Base-by-base conservation (phyloP, 2,329 filamentous ascomycete genomes). In the Taxawa tesnikishii region DNA sequence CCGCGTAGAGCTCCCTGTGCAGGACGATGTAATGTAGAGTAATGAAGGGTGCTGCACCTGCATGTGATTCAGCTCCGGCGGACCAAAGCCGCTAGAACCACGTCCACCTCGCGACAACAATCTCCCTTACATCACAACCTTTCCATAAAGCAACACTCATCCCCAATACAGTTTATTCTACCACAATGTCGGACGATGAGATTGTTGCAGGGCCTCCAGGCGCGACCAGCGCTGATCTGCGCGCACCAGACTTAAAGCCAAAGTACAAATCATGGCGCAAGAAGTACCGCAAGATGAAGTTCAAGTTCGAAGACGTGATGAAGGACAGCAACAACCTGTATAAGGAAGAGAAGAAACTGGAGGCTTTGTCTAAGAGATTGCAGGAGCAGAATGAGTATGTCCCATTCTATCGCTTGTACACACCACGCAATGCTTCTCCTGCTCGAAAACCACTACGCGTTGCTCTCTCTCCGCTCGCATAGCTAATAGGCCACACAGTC, bases 251-350 rank as follows among this genome's bases (percentile, higher is more conserved):
- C 6, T 9, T 19, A 13, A 32, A 35, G 25, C 38, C 38, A 25
- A 41, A 33, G 70, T 56, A 56, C 49, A 54, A 54, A 36, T 55
- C 52, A 40, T 56, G 51, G 49, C 52, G 53, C 38, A 93, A 94
- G 63, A 98, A 98, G 66, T 98, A 92, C 57, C 79, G 81, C 48
- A 92, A 92, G 68, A 83, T 90, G 75, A 78, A 80, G 59, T 68
- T 79, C 53, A 65, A 68, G 16, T 92, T 90, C 50, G 81, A 90
- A 45, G 67, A 75, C 31, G 75, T 74, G 48, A 83, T 87, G 72
- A 72, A 78, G 36, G 75, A 83, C 43, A 82, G 83, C 54, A 90
- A 93, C 58, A 71, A 77, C 33, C 68, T 90, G 38, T 90, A 90
- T 58, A 75, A 75, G 46, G 69, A 82, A 33, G 85, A 90, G 56